Evolutionary conservation across 2,329 filamentous ascomycete genomes (phyloP), one percentile per base, ranked within the genome.

Genomic region (Alternaria brassicicola): DNA sequence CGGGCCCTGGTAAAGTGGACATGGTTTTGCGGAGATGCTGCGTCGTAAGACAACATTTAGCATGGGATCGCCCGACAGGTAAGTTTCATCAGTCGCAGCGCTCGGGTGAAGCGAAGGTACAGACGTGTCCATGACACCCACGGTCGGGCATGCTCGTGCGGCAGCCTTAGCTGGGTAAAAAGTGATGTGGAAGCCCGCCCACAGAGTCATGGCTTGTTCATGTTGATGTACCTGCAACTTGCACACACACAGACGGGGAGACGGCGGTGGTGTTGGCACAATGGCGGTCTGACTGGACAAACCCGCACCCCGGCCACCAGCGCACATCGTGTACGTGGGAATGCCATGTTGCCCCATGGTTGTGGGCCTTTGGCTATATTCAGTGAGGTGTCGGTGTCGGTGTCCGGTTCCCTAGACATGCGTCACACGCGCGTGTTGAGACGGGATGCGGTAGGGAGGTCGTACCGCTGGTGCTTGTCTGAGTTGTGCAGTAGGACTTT

Each of bases 41-140:
- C 57, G 53, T 50, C 41, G 49, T 43, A 58, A 57, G 55, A 56
- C 35, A 46, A 56, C 35, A 46, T 53, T 58, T 67, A 64, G 66
- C 66, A 63, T 62, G 35, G 58, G 51, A 42, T 51, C 55, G 41
- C 23, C 46, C 48, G 43, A 38, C 36, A 46, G 42, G 50, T 52
- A 62, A 60, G 59, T 59, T 59, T 68, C 65, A 65, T 45, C 46
- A 39, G 52, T 46, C 48, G 57, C 51, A 41, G 56, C 47, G 51
- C 48, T 33, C 26, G 52, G 46, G 56, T 56, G 57, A 42, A 64
- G 53, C 51, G 25, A 59, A 57, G 51, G 49, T 63, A 52, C 49
- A 47, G 58, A 61, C 53, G 61, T 57, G 54, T 52, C 57, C 54
- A 52, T 50, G 50, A 42, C 57, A 31, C 50, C 46, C 54, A 57